Evolutionary conservation across 192 early-diverging fungal genomes (phyloP).

Genomic region (Hyaloraphidium curvatum): DNA sequence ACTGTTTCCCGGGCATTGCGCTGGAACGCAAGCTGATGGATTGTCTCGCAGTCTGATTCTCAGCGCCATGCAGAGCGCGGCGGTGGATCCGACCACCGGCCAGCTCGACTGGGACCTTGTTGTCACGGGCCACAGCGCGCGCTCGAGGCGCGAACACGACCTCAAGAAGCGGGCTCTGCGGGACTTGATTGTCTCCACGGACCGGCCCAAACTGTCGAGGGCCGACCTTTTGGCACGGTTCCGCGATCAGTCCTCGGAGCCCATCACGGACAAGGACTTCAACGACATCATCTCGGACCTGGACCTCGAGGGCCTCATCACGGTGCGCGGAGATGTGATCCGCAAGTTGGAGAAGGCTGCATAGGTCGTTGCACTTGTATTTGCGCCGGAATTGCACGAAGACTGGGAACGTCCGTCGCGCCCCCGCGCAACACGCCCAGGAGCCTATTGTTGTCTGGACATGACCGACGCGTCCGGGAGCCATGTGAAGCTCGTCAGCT

Average conservation of each 20-base stretch:
- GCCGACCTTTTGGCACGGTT: slow-evolving; percentile 13
- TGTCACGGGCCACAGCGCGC: slow-evolving; percentile 64
- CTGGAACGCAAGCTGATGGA: not conserved
- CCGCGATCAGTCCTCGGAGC: slow-evolving; percentile 8
- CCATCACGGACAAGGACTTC: slow-evolving; percentile 16
- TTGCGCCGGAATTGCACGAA: no score
- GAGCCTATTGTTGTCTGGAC: slow-evolving; percentile 21
- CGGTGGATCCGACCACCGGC: slow-evolving; percentile 85
- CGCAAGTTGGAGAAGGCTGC: no score
- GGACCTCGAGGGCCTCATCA: slow-evolving; percentile 12
- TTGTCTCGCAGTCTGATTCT: slow-evolving; percentile 33
- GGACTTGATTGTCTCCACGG: slow-evolving; percentile 8
- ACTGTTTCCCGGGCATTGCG: not conserved
- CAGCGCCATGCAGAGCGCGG: slow-evolving; percentile 73
- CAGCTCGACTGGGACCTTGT: slow-evolving; percentile 85
- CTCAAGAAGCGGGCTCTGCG: slow-evolving; percentile 34
- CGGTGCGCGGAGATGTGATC: slow-evolving; percentile 15
- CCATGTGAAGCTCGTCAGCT: slow-evolving; percentile 58
- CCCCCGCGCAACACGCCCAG: slow-evolving; percentile 16
- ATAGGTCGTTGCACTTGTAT: no score
- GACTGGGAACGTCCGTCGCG: slow-evolving; percentile 7
- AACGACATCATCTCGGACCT: slow-evolving; percentile 17
- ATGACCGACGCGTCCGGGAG: slow-evolving; percentile 16
- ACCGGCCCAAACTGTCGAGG: slow-evolving; percentile 6
- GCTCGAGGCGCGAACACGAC: slow-evolving; percentile 40